Percentiles rank a stretch among this genome's conserved stretches.
phyloP scores from a whole-genome alignment of 257 asterid genomes.

The Thymus mandschuricus region DNA sequence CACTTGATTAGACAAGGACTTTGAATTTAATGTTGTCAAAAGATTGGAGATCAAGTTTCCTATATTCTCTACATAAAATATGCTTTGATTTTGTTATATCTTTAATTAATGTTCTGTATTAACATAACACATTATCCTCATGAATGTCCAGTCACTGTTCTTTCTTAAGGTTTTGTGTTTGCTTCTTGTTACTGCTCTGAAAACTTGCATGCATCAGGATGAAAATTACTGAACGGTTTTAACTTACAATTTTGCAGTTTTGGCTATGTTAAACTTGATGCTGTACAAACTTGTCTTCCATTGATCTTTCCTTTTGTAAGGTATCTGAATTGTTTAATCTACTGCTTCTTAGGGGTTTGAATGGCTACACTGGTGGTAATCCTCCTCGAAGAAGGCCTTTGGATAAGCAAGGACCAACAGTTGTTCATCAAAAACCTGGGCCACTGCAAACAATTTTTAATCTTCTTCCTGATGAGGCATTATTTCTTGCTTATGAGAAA shows the following conservation, averaged over 20 bases:
- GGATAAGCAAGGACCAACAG: constrained; percentile 78
- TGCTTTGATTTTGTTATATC: background rate
- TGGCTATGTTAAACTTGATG: background rate
- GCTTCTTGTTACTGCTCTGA: constrained; percentile 10
- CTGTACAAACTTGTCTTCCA: background rate
- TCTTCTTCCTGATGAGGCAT: constrained; percentile 94
- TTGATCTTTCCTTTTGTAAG: constrained; percentile 21
- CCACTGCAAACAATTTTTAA: constrained; percentile 89
- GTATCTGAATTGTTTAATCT: constrained; percentile 46
- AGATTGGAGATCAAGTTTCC: constrained; percentile 2
- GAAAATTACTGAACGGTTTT: constrained; percentile 14
- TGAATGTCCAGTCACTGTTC: background rate
- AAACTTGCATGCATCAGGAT: background rate
- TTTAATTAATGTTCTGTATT: background rate
- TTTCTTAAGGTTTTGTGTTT: background rate
- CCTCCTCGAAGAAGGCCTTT: constrained; percentile 55
- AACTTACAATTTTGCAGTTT: constrained; percentile 14
- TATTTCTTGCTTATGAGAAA: constrained; percentile 30
- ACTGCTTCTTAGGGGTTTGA: constrained; percentile 69
- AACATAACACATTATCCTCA: constrained; percentile 9
- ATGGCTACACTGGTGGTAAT: constrained; percentile 65
- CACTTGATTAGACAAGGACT: constrained; percentile 6
- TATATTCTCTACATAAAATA: constrained; percentile 12
- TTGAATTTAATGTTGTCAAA: constrained; percentile 3
- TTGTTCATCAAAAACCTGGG: constrained; percentile 92